A percentile compares a stretch with the other conserved stretches of the same genome.
Evolutionary conservation across 179 eudicot species (phyloP).

Genomic region (Patellifolia procumbens): DNA sequence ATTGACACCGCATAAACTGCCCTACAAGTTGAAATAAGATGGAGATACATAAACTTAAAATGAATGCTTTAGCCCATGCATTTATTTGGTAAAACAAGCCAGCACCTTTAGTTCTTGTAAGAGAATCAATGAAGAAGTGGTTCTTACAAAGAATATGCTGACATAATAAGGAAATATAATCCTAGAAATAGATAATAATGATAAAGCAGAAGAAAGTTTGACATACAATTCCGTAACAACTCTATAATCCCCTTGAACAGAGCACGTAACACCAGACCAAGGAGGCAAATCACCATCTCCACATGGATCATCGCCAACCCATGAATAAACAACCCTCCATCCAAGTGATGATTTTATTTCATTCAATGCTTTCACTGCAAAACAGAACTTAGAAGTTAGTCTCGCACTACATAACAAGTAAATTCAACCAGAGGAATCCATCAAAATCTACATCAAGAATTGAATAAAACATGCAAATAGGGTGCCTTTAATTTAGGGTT

Average conservation of each 20-base stretch:
- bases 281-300: conserved; percentile 98
- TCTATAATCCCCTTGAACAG: conserved; percentile 79
- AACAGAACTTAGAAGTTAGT: background rate
- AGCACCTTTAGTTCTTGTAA: background rate
- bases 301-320: conserved; percentile 99
- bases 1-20: conserved; percentile 98
- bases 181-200: background rate
- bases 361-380: conserved; percentile 86
- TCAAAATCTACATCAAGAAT: background rate
- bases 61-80: background rate
- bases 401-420: background rate
- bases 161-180: background rate
- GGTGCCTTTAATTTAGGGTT: background rate
- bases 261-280: conserved; percentile 94
- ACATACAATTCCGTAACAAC: conserved; percentile 91
- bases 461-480: background rate
- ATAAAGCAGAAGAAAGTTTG: background rate
- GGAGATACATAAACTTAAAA: background rate
- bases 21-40: conserved; percentile 43
- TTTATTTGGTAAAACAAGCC: background rate
- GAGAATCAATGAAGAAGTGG: background rate
- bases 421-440: background rate
- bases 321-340: conserved; percentile 98
- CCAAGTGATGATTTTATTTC: conserved; percentile 96
- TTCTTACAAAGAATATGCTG: background rate